phyloP scores from a whole-genome alignment of 1,284 basidiomycete species.

The Papiliotrema terrestris region DNA sequence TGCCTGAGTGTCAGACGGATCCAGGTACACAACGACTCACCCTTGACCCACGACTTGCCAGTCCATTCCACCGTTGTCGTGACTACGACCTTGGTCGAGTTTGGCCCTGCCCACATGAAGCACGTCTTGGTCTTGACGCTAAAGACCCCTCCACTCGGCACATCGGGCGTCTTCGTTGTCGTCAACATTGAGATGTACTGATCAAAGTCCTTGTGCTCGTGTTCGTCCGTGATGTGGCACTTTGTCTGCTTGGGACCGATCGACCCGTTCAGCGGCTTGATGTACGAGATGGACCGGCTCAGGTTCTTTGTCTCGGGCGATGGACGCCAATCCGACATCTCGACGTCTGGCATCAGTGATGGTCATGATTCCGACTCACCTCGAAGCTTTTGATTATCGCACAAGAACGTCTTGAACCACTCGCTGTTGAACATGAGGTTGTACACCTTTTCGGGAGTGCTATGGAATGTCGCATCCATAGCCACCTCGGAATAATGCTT shows the following conservation, averaged over 20 bases:
- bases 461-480: constrained; percentile 75
- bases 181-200: constrained; percentile 79
- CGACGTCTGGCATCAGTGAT: constrained; percentile 61
- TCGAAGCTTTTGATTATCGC: constrained; percentile 78
- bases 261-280: constrained; percentile 83
- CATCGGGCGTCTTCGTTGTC: constrained; percentile 89
- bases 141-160: constrained; percentile 88
- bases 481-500: constrained; percentile 71
- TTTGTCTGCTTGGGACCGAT: constrained; percentile 94
- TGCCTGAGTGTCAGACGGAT: constrained; percentile 56
- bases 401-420: constrained; percentile 93
- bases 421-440: constrained; percentile 94
- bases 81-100: constrained; percentile 74
- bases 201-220: constrained; percentile 75
- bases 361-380: constrained; percentile 53
- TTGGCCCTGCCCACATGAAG: constrained; percentile 83
- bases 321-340: constrained; percentile 87
- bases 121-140: constrained; percentile 91
- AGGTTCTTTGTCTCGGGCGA: constrained; percentile 65
- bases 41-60: constrained; percentile 91
- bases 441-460: constrained; percentile 90
- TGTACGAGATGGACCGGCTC: constrained; percentile 85
- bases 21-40: constrained; percentile 52
- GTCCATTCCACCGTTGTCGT: constrained; percentile 95
- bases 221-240: constrained; percentile 87